Base-by-base conservation (phyloP, 2,329 filamentous ascomycete genomes). In the Apiospora rasikravindrae region DNA sequence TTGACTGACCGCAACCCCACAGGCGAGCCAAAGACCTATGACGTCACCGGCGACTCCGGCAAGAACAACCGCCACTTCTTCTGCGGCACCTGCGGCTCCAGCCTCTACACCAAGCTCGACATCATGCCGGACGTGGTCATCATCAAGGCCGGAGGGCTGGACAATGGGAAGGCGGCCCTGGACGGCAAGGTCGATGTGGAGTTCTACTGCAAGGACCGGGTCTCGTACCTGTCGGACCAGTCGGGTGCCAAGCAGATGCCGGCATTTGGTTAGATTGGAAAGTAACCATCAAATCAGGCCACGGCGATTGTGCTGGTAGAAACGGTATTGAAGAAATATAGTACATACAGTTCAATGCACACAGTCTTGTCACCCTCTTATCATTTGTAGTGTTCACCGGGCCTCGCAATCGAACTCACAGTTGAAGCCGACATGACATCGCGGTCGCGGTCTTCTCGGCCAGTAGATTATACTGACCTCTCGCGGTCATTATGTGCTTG, bases 21-120 rank as follows among this genome's bases (percentile, higher is more conserved):
- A 86, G 86, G 87, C 45, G 81, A 79, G 5, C 85, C 86, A 19
- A 87, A 84, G 73, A 76, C 81, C 42, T 89, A 83, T 76, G 86
- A 88, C 73, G 78, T 80, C 22, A 80, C 76, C 0, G 88, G 87
- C 4, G 83, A 77, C 47, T 86, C 85, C 0, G 88, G 88, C 42
- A 89, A 89, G 77, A 81, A 84, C 73, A 89, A 89, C 80, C 86
- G 84, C 74, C 87, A 88, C 76, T 88, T 84, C 80, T 89, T 89
- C 82, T 89, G 88, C 77, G 74, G 79, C 22, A 85, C 77, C 73
- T 89, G 88, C 75, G 88, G 88, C 24, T 86, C 83, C 1, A 82
- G 83, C 70, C 75, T 89, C 33, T 89, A 86, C 77, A 88, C 86
- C 13, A 82, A 86, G 77, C 80, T 88, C 37, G 88, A 89, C 40